Evolutionary conservation across 495 filamentous ascomycete species (phyloP), one percentile per base, ranked within the genome.

Genomic region (Staphylotrichum tortipilum): DNA sequence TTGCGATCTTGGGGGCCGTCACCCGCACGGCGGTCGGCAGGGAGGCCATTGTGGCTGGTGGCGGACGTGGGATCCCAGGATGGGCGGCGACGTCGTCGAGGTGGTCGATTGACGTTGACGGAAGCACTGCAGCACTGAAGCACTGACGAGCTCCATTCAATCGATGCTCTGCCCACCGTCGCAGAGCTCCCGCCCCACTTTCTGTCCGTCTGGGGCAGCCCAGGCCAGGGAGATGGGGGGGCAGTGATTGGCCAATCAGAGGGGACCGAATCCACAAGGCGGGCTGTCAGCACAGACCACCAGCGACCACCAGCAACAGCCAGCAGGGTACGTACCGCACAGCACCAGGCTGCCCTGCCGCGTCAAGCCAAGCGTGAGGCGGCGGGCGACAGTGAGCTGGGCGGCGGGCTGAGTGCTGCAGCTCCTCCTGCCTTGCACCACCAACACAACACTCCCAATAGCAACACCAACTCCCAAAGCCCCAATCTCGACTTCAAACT

Each of bases 1-100:
- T 52, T 36, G 49, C 57, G 48, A 62, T 52, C 47, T 60, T 57
- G 46, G 54, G 63, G 43, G 65, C 44, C 23, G 58, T 68, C 49
- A 68, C 65, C 70, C 72, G 72, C 68, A 68, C 67, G 34, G 68
- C 64, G 61, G 67, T 62, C 59, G 69, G 66, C 65, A 74, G 59
- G 64, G 70, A 68, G 59, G 71, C 67, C 71, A 75, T 75, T 40
- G 60, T 70, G 67, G 62, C 58, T 42, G 47, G 57, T 53, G 43
- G 52, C 52, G 51, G 53, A 15, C 21, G 40, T 44, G 18, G 49
- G 39, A 47, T 56, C 53, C 62, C 69, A 65, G 63, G 69, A 64
- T 58, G 49, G 48, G 55, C 49, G 35, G 53, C 36, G 42, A 52
- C 57, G 58, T 10, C n/a, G n/a, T n/a, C n/a, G n/a, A n/a, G 10